Conservation (phyloP, 2,329 filamentous ascomycete genomes). For the Pezicula carpinea region DNA sequence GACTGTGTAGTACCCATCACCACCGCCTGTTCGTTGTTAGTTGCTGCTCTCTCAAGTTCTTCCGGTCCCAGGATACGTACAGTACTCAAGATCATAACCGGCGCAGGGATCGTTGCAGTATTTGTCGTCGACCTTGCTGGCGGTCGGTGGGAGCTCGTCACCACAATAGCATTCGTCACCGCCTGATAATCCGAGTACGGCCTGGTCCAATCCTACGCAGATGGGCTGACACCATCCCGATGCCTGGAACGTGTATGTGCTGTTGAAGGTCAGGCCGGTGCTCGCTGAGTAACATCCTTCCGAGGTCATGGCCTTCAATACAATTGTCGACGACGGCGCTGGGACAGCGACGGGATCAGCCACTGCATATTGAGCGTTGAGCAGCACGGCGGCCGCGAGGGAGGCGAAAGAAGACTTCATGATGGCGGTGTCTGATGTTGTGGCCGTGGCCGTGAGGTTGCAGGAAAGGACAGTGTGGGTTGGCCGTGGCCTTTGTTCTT, state of each 20-base stretch:
- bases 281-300: slow-evolving; percentile 25
- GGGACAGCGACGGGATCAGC: slow-evolving; percentile 8
- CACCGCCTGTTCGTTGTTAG: slow-evolving; percentile 24
- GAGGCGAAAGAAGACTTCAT: slow-evolving; percentile 18
- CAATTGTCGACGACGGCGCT: background rate
- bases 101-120: slow-evolving; percentile 22
- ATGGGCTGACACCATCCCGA: slow-evolving; percentile 20
- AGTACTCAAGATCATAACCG: slow-evolving; percentile 22
- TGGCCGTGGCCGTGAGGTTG: slow-evolving; percentile 17
- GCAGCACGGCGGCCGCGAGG: slow-evolving; percentile 9
- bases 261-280: slow-evolving; percentile 19
- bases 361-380: slow-evolving; percentile 13
- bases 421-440: slow-evolving; percentile 13
- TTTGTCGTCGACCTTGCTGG: slow-evolving; percentile 12
- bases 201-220: slow-evolving; percentile 14
- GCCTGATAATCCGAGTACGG: slow-evolving; percentile 21
- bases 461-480: slow-evolving; percentile 7
- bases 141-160: slow-evolving; percentile 18
- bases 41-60: background rate
- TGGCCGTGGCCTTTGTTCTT: slow-evolving; percentile 1
- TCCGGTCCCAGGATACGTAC: slow-evolving; percentile 13
- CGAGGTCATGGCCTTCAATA: slow-evolving; percentile 5
- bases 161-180: slow-evolving; percentile 26
- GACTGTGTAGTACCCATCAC: slow-evolving; percentile 18
- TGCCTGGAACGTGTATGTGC: slow-evolving; percentile 22